Evolutionary conservation across 208 protist genomes (phyloP).

Genomic region (Crithidia thermophila): DNA sequence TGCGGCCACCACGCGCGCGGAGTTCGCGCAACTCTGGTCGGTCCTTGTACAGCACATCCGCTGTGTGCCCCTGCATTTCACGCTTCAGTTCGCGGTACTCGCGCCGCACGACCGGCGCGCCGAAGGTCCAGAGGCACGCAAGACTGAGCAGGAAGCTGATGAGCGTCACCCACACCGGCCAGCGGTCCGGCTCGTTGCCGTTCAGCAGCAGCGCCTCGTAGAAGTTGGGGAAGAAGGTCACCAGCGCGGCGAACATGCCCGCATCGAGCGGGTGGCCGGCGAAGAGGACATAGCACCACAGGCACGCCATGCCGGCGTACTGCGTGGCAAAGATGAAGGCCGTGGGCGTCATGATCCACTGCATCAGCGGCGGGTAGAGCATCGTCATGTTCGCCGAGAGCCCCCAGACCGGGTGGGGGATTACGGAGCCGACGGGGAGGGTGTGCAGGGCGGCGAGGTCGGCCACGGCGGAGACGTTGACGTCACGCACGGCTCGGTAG

Average conservation of each 20-base stretch:
- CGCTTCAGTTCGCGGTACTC: slow-evolving; percentile 37
- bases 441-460: slow-evolving; percentile 17
- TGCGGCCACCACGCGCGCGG: neutral
- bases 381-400: slow-evolving; percentile 17
- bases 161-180: slow-evolving; percentile 46
- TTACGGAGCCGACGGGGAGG: slow-evolving; percentile 8
- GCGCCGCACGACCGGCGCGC: slow-evolving; percentile 32
- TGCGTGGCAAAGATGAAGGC: slow-evolving; percentile 34
- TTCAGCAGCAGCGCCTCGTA: slow-evolving; percentile 51
- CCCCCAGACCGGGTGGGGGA: slow-evolving; percentile 24
- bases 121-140: slow-evolving; percentile 34
- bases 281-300: slow-evolving; percentile 48
- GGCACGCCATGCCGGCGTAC: slow-evolving; percentile 32
- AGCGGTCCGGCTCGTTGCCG: slow-evolving; percentile 45
- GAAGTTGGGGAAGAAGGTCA: slow-evolving; percentile 48
- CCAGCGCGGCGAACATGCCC: slow-evolving; percentile 27
- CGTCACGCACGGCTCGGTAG: slow-evolving; percentile 20
- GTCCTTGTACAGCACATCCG: slow-evolving; percentile 41
- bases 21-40: slow-evolving; percentile 38
- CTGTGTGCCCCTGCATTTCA: slow-evolving; percentile 38
- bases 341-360: slow-evolving; percentile 22
- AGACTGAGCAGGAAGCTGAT: slow-evolving; percentile 43
- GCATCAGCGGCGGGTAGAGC: slow-evolving; percentile 15
- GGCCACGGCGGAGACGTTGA: slow-evolving; percentile 9
- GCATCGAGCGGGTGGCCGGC: slow-evolving; percentile 31